Base-by-base conservation (phyloP, 2,329 filamentous ascomycete genomes). In the Ophiostoma ips region DNA sequence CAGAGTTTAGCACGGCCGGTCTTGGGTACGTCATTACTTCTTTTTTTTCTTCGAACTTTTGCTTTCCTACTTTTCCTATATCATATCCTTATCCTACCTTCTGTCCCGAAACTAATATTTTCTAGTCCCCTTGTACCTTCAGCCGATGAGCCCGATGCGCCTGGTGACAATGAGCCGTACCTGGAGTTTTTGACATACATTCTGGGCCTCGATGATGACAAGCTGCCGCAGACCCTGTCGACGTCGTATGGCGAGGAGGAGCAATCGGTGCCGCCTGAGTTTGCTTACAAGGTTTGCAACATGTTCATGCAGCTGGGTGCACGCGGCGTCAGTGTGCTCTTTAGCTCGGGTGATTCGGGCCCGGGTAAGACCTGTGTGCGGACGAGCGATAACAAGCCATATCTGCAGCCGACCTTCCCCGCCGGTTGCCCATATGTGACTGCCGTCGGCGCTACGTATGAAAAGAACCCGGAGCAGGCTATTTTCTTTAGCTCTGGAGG, bases 241-340 rank as follows among this genome's bases (percentile, higher is more conserved):
- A 79, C 76, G 12, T 83, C 78, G 0, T 85, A 85, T 60, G 80
- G 78, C 45, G 79, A 84, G 53, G 72, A 77, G 49, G 82, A 85
- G 63, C 75, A 83, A 35, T 81, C 74, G 1, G 57, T 85, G 0
- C 81, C 81, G 0, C 58, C 66, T 2, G 71, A 72, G 10, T 86
- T 83, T 58, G 76, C 77, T 16, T 66, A 68, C 45, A 71, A 72
- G 47, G 77, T 81, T 11, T 85, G 81, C 66, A 71, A 75, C 54
- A 68, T 79, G 55, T 79, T 83, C 57, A 77, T 73, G 40, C 73
- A 82, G 57, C 75, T 84, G 30, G 80, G 79, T n/a, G 73, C 77
- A 2, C 76, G 80, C 37, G 82, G 81, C n/a, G 72, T 81, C 3
- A 75, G 75, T 1, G 68, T 84, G 15, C 64, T 84, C 31, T 77